Base-by-base conservation (phyloP, 2,329 filamentous ascomycete species). In the Nemania serpens region DNA sequence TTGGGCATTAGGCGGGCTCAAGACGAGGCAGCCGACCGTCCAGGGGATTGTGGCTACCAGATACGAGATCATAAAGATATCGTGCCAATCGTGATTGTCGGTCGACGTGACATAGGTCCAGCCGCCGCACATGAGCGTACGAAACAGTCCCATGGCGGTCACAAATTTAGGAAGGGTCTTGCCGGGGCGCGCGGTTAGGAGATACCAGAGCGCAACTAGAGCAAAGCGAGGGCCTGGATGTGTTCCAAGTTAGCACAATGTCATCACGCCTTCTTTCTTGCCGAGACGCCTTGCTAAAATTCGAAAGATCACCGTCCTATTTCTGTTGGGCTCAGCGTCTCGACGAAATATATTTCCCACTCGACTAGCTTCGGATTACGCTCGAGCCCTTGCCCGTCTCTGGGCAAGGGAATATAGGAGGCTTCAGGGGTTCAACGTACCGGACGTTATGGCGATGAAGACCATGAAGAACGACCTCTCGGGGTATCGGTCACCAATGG, bases 51-150 rank as follows among this genome's bases (percentile, higher is more conserved):
- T 98, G 36, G 92, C 90, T 47, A 99, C 89, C 58, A 99, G 82
- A 76, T 99, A 99, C 13, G 93, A 96, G 69, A 99, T 97, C 95
- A 99, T 99, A 75, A 99, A 94, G 65, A 98, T 94, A 73, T 99
- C 95, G 75, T 99, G 95, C 93, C 93, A 98, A 77, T 96, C 88
- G 76, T 99, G 95, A 75, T 98, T 92, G 75, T 99, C 95, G 45
- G 95, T 99, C 64, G 95, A 98, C 25, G 95, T 99, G 63, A 99
- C 88, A 76, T 98, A 99, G 55, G 95, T 97, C 94, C 95, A 99
- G 61, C 95, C 95, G 69, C 94, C 95, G 73, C 95, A 99, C 3
- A 93, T 97, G 60, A 98, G 79, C 10, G 94, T 97, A 70, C 95
- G 88, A 72, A 98, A 89, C 54, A 97, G 68, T 58, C 95, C 95